phyloP scores from a whole-genome alignment of 1,284 basidiomycete genomes.

The Malassezia caprae region DNA sequence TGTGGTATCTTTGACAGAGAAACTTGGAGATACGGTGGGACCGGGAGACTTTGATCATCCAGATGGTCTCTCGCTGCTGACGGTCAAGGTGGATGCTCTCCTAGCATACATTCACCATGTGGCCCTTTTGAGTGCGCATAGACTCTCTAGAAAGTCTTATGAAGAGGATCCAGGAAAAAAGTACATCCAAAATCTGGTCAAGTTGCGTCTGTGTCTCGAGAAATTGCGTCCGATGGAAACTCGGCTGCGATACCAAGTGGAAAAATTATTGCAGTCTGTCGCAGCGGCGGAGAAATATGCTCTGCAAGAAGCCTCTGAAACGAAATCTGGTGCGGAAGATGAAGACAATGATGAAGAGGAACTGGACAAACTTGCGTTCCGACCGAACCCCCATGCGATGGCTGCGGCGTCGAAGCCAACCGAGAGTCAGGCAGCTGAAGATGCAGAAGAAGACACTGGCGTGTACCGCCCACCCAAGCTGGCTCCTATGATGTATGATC shows the following conservation, averaged over 20 bases:
- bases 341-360: conserved; percentile 52
- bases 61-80: conserved; percentile 77
- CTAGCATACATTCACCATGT: conserved; percentile 81
- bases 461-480: conserved; percentile 86
- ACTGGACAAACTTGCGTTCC: conserved; percentile 67
- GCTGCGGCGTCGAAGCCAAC: neutral
- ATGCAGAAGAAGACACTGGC: conserved; percentile 41
- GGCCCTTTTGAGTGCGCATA: conserved; percentile 52
- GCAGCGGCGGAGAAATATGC: conserved; percentile 16
- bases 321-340: conserved; percentile 50
- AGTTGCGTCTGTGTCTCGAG: conserved; percentile 46
- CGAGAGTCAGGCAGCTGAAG: neutral
- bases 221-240: conserved; percentile 59
- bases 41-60: conserved; percentile 22
- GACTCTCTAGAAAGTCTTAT: conserved; percentile 28
- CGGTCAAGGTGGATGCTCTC: conserved; percentile 74
- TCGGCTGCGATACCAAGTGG: conserved; percentile 86
- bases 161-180: conserved; percentile 7
- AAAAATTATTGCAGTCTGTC: conserved; percentile 56
- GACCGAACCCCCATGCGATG: conserved; percentile 62
- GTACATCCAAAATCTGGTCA: conserved; percentile 30
- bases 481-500: conserved; percentile 76
- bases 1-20: neutral
- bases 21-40: neutral
- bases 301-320: neutral